These are phyloP conservation scores for Fusarium setosum DNA, from an alignment of 2,329 filamentous ascomycete genomes.

Conservation along the genomic window DNA sequence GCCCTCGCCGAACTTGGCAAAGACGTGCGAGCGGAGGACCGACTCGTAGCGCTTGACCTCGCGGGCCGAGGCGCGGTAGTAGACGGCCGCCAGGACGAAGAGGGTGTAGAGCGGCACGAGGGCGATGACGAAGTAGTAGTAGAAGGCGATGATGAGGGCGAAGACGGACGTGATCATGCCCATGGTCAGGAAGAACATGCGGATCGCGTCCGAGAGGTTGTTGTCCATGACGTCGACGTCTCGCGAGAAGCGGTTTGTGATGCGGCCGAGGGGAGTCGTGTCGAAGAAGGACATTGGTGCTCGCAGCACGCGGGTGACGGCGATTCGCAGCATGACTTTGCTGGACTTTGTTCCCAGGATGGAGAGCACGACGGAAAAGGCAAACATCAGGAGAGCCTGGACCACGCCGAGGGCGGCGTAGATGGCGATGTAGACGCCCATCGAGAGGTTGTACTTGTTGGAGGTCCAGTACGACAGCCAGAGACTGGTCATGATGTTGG, in stretches of 20 bases:
- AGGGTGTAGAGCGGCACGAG: conserved; percentile 75
- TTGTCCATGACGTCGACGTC: conserved; percentile 99
- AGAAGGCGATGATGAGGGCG: conserved; percentile 92
- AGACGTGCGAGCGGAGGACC: conserved; percentile 86
- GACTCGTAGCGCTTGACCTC: conserved; percentile 96
- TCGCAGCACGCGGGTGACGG: conserved; percentile 80
- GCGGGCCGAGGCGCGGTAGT: conserved; percentile 90
- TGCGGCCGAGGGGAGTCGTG: conserved; percentile 92
- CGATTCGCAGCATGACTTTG: conserved; percentile 82
- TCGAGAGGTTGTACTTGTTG: conserved; percentile 75
- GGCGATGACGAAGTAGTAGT: conserved; percentile 82
- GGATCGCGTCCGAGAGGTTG: conserved; percentile 85
- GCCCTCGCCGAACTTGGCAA: conserved; percentile 91
- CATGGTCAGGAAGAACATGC: conserved; percentile 91
- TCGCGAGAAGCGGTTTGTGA: conserved; percentile 95
- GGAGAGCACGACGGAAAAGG: conserved; percentile 82
- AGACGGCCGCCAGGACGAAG: conserved; percentile 85
- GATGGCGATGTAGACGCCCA: conserved; percentile 77
- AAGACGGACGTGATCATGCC: conserved; percentile 87
- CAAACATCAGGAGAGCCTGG: conserved; percentile 82
- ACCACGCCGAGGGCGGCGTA: conserved; percentile 77
- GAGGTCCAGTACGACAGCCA: conserved; percentile 97
- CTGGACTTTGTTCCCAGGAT: conserved; percentile 84
- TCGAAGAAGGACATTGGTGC: conserved; percentile 94
- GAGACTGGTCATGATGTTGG: conserved; percentile 87